Evolutionary conservation across 768 basidiomycete genomes (phyloP).

Genomic region (Leucosporidium scottii): DNA sequence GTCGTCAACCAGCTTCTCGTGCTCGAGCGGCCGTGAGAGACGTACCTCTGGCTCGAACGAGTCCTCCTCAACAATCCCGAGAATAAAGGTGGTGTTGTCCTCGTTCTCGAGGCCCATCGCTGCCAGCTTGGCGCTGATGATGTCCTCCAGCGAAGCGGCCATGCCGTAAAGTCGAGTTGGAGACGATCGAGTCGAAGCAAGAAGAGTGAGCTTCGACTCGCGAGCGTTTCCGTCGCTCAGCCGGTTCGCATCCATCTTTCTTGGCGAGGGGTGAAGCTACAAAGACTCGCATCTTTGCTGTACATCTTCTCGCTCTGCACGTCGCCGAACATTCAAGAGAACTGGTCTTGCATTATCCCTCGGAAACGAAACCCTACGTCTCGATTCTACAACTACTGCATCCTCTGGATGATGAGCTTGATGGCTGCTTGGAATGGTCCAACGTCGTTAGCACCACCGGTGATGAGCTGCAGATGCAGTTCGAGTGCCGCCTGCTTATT

Average conservation of each 20-base stretch:
- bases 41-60: constrained; percentile 27
- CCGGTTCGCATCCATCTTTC: no score
- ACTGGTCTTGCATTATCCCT: no score
- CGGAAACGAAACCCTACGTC: no score
- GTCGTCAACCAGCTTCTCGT: no score
- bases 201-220: no score
- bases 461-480: constrained; percentile 79
- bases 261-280: no score
- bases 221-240: no score
- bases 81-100: constrained; percentile 11
- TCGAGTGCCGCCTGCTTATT: constrained; percentile 71
- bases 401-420: constrained; percentile 63
- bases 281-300: no score
- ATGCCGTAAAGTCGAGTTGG: no score
- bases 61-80: constrained; percentile 20
- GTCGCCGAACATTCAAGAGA: no score
- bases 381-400: neutral
- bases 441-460: constrained; percentile 74
- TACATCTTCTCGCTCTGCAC: no score
- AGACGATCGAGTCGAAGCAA: no score
- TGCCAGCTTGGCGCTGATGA: constrained; percentile 15
- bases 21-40: neutral
- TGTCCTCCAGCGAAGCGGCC: constrained; percentile 10
- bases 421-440: constrained; percentile 80
- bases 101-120: constrained; percentile 15